These are phyloP conservation scores for Taiozyma onychis DNA, from an alignment of 1,139 yeast genomes.

Conservation along the genomic window DNA sequence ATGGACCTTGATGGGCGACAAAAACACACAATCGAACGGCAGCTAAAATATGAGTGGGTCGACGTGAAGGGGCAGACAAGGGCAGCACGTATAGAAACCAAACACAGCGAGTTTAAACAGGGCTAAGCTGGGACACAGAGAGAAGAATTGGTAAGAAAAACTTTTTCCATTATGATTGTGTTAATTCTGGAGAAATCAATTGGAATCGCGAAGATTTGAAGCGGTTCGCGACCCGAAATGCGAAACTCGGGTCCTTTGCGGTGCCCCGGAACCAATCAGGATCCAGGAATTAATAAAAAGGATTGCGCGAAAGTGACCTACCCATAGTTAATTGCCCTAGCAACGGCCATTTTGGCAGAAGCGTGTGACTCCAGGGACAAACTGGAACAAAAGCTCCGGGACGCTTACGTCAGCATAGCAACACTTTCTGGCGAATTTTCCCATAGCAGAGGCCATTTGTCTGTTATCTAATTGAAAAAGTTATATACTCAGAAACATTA, in stretches of 20 bases:
- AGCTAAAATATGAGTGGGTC: background rate
- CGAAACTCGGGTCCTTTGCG: constrained; percentile 3
- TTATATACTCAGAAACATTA: too few relatives aligned
- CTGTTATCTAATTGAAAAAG: background rate
- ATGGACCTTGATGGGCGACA: background rate
- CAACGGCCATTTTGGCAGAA: background rate
- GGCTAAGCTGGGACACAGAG: background rate
- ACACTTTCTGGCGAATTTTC: too few relatives aligned
- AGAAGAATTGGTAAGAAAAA: background rate
- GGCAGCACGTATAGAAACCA: background rate
- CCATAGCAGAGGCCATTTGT: too few relatives aligned
- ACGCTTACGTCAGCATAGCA: background rate
- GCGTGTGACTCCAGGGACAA: background rate
- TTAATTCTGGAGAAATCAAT: too few relatives aligned
- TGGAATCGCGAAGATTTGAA: background rate
- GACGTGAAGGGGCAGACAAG: background rate
- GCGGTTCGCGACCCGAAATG: background rate
- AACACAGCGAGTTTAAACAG: background rate
- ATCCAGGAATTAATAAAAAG: constrained; percentile 2
- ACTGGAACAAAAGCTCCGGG: background rate
- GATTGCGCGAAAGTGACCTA: background rate
- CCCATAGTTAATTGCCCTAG: background rate
- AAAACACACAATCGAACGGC: background rate
- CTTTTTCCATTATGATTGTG: background rate
- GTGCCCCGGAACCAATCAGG: constrained; percentile 6